Conservation (phyloP, 1,139 yeast species). For the Magnusiomyces suaveolens region DNA sequence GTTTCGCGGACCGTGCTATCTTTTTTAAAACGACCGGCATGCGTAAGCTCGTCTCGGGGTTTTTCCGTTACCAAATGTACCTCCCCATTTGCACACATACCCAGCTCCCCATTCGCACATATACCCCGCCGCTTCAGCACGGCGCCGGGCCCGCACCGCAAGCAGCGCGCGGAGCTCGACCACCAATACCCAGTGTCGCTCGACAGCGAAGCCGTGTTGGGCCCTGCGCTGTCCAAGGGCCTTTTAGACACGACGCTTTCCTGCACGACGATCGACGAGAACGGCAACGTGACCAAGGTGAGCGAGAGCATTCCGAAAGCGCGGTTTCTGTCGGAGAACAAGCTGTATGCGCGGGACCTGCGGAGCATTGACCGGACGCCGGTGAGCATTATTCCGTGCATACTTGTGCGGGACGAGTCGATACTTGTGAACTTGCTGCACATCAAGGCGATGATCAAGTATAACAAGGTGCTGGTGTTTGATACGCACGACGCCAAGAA, state of each 20-base stretch:
- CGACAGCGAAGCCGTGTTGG: no score
- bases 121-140: no score
- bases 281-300: constrained; percentile 62
- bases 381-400: constrained; percentile 78
- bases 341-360: constrained; percentile 69
- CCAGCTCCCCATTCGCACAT: no score
- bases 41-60: no score
- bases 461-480: constrained; percentile 68
- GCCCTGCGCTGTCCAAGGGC: constrained; percentile 1
- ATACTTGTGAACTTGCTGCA: constrained; percentile 72
- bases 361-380: constrained; percentile 79
- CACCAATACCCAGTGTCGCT: neutral
- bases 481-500: constrained; percentile 53
- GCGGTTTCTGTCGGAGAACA: constrained; percentile 60
- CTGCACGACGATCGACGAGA: constrained; percentile 67
- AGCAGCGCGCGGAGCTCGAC: neutral
- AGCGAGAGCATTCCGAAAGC: constrained; percentile 65
- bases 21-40: no score
- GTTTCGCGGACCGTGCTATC: no score
- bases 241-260: constrained; percentile 22
- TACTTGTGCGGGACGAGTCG: constrained; percentile 66
- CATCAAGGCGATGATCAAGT: constrained; percentile 73
- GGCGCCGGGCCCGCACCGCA: no score
- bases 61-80: no score
- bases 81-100: no score